These are phyloP conservation scores for Tulasnella sp. DNA, from an alignment of 768 basidiomycete genomes.

Conservation along the genomic window DNA sequence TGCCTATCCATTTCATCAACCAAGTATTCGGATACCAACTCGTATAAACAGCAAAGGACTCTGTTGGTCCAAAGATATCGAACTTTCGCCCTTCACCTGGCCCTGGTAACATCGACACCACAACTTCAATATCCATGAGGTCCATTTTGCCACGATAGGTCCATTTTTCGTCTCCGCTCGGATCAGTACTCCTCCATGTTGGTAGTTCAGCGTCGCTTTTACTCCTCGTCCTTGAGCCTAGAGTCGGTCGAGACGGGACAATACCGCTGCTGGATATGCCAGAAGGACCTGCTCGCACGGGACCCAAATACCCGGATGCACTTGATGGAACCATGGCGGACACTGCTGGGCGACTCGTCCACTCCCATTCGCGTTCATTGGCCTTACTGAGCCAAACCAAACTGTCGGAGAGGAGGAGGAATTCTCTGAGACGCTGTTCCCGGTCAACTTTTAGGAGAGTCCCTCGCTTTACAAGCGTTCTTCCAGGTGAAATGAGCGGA, in stretches of 20 bases:
- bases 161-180: slow-evolving; percentile 62
- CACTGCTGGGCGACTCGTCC: neutral
- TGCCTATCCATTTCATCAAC: neutral
- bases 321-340: neutral
- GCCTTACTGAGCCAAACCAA: slow-evolving; percentile 68
- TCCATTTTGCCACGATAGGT: slow-evolving; percentile 63
- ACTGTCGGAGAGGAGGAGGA: slow-evolving; percentile 79
- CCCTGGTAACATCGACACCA: slow-evolving; percentile 48
- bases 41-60: slow-evolving; percentile 61
- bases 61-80: slow-evolving; percentile 72
- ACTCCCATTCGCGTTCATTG: slow-evolving; percentile 35
- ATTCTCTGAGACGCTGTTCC: slow-evolving; percentile 55
- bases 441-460: slow-evolving; percentile 31
- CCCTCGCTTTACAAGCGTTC: slow-evolving; percentile 64
- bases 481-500: slow-evolving; percentile 74
- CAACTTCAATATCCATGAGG: slow-evolving; percentile 72
- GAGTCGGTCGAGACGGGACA: slow-evolving; percentile 33
- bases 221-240: slow-evolving; percentile 47
- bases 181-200: slow-evolving; percentile 31
- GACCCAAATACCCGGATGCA: neutral
- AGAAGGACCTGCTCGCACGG: neutral
- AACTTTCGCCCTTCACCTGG: slow-evolving; percentile 55
- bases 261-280: neutral
- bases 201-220: slow-evolving; percentile 59
- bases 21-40: slow-evolving; percentile 40